These are phyloP conservation scores for Salix dunnii DNA, from an alignment of 345 rosid species.

Conservation along the genomic window DNA sequence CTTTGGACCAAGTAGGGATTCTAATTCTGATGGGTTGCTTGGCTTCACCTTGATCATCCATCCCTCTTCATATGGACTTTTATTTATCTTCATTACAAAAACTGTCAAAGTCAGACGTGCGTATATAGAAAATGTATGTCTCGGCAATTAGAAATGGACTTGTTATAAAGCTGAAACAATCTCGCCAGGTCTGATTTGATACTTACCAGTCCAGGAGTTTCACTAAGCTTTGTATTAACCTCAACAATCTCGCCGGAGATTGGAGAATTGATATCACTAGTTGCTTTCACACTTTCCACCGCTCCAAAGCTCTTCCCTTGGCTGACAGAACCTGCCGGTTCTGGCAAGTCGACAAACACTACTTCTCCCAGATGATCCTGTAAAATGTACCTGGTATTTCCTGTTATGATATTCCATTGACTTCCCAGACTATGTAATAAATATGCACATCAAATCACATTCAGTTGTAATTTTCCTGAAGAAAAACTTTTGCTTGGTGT, in stretches of 20 bases:
- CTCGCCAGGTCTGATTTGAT: not conserved
- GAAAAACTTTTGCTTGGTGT: not conserved
- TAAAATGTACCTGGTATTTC: not conserved
- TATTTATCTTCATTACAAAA: constrained; percentile 50
- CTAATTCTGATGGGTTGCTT: constrained; percentile 66
- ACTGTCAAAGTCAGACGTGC: not conserved
- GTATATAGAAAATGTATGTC: not conserved
- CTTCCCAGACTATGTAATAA: not conserved
- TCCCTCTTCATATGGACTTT: constrained; percentile 86
- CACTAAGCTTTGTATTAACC: constrained; percentile 68
- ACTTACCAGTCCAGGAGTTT: constrained; percentile 71
- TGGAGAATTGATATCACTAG: constrained; percentile 87
- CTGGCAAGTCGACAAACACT: constrained; percentile 89
- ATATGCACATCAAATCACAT: not conserved
- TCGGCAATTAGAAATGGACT: not conserved
- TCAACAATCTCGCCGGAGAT: constrained; percentile 82
- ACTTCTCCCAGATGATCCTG: constrained; percentile 95
- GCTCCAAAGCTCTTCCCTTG: constrained; percentile 76
- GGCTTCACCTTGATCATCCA: constrained; percentile 99
- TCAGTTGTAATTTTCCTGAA: not conserved
- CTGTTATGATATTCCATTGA: not conserved
- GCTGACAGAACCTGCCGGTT: constrained; percentile 44
- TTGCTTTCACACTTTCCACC: constrained; percentile 94
- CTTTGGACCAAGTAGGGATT: constrained; percentile 66
- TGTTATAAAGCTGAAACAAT: not conserved